Evolutionary conservation across 192 early-diverging fungal species (phyloP), one percentile per base, ranked within the genome.

Genomic region (Entomortierella chlamydospora): DNA sequence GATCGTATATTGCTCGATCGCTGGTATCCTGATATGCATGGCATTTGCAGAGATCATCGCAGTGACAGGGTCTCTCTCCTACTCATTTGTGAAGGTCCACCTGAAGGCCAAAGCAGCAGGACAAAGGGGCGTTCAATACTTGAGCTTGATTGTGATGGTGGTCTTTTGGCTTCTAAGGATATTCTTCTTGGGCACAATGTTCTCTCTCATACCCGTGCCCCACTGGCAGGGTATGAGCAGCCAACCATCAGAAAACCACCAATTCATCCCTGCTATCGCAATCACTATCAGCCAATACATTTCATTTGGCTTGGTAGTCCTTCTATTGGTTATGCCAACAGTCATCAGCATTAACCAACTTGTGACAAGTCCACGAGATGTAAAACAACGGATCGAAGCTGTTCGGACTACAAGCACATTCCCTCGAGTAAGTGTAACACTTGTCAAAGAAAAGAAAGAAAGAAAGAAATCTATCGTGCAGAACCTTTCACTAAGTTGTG

Each of bases 1-100:
- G 42, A 67, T 67, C 37, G 55, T 67, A 7, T 67, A 67, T 42
- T 31, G 55, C 28, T 56, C 65, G 15, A 67, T 67, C 11, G 33
- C 54, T 1, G 65, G 65, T 37, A 42, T 57, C 4, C 54, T 67
- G 11, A n/a, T 67, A 2, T 30, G 22, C 39, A 67, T 67, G 65
- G 65, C 65, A 20, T 28, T 67, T 2, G 65, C 65, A 10, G 65
- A 67, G 39, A 67, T 67, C 47, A 13, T 67, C 25, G 34, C 54
- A 47, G 42, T 57, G n/a, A 67, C 65, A 26, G 53, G 65, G 7
- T 57, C 65, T n/a, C 65, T 67, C 0, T 55, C 65, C 5, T 67
- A 67, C 22, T 67, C 65, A 28, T 67, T 67, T 49, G 37, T 67
- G 34, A 67, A 67, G 17, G 65, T 67, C 4, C 65, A 67, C n/a